phyloP scores from a whole-genome alignment of 495 filamentous ascomycete genomes.

The Neurospora sublineolata region DNA sequence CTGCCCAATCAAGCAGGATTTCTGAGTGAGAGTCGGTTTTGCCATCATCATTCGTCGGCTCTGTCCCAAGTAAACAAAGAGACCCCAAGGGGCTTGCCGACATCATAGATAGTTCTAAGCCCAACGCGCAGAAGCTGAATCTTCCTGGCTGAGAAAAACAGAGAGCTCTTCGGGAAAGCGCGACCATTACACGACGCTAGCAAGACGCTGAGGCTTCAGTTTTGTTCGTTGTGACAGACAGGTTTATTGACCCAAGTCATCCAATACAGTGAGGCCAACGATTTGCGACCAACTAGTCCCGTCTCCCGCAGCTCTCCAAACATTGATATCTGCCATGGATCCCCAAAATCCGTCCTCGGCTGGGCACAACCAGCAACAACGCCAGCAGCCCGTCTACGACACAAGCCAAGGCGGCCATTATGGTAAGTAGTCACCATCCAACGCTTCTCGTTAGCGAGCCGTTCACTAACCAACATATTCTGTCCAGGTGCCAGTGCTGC shows the following conservation, averaged over 20 bases:
- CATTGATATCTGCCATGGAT: slow-evolving; percentile 29
- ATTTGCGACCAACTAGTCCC: slow-evolving; percentile 4
- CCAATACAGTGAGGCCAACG: neutral
- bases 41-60: neutral
- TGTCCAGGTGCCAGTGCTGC: slow-evolving; percentile 64
- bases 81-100: neutral
- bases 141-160: neutral
- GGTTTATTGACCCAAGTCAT: neutral
- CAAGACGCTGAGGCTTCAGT: neutral
- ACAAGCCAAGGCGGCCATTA: slow-evolving; percentile 76
- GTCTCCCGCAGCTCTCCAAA: neutral
- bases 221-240: neutral
- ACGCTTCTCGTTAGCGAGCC: neutral
- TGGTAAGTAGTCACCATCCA: slow-evolving; percentile 45
- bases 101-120: neutral
- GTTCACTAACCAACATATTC: slow-evolving; percentile 13
- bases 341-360: slow-evolving; percentile 31
- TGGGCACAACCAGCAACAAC: slow-evolving; percentile 22
- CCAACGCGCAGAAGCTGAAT: neutral
- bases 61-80: slow-evolving; percentile 2
- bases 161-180: neutral
- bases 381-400: slow-evolving; percentile 64
- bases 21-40: slow-evolving; percentile 7
- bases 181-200: neutral
- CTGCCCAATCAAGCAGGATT: slow-evolving; percentile 22